These are phyloP conservation scores for Scutellaria galericulata DNA, from an alignment of 257 asterid genomes.

Conservation along the genomic window DNA sequence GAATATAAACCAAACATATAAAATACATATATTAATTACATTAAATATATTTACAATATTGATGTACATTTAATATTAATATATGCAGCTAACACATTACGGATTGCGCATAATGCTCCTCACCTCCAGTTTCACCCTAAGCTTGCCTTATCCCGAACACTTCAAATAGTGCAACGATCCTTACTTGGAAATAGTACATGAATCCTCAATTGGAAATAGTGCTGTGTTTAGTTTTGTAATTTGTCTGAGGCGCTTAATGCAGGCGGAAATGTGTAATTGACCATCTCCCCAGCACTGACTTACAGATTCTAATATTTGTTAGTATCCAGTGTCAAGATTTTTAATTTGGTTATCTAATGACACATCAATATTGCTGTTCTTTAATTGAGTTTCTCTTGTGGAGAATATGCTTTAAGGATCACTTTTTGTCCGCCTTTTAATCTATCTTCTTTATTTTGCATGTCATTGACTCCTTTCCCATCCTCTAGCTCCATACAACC, in stretches of 20 bases:
- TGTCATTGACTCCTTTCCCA: no score
- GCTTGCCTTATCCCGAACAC: neutral
- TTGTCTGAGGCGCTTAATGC: neutral
- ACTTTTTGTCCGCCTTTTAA: neutral
- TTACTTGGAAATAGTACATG: neutral
- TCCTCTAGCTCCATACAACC: no score
- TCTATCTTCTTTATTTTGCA: no score
- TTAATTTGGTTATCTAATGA: neutral
- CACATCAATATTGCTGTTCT: neutral
- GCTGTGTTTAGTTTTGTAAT: constrained; percentile 6
- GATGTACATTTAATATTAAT: no score
- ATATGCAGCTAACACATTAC: neutral
- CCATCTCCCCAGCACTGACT: no score
- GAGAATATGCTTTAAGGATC: constrained; percentile 5
- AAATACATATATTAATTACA: no score
- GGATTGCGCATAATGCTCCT: neutral
- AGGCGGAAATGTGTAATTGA: no score
- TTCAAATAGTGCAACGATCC: neutral
- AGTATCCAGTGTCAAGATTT: no score
- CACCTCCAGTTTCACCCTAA: neutral
- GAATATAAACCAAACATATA: no score
- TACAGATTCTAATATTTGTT: no score
- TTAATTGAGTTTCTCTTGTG: neutral
- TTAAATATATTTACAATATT: no score
- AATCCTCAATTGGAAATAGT: neutral